A percentile compares a stretch with the other conserved stretches of the same genome.
These are phyloP conservation scores for Suillus brevipes DNA, from an alignment of 768 basidiomycete species.

Conservation along the genomic window DNA sequence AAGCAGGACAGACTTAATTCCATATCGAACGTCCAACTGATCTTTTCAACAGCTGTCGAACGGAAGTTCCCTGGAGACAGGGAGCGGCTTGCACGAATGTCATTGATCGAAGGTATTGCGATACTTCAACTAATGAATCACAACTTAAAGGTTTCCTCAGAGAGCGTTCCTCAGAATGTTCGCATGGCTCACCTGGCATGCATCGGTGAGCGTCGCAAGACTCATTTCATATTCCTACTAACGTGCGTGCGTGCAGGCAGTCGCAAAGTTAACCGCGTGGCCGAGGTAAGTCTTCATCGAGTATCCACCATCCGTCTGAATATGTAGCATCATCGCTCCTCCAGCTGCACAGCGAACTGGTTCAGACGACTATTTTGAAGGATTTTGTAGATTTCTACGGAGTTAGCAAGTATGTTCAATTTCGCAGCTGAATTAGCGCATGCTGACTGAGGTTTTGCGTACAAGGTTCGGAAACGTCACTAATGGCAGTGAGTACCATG, in stretches of 20 bases:
- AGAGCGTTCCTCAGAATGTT: slow-evolving; percentile 83
- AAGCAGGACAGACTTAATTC: slow-evolving; percentile 14
- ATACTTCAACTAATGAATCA: neutral
- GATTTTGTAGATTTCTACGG: slow-evolving; percentile 96
- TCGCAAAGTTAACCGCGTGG: slow-evolving; percentile 92
- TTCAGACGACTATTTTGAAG: slow-evolving; percentile 78
- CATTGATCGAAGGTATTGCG: slow-evolving; percentile 78
- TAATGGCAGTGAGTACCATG: slow-evolving; percentile 74
- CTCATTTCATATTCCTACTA: slow-evolving; percentile 5
- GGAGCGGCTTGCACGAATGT: slow-evolving; percentile 82
- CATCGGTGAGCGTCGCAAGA: slow-evolving; percentile 48
- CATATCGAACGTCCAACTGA: slow-evolving; percentile 1
- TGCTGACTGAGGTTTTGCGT: slow-evolving; percentile 18
- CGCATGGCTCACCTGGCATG: slow-evolving; percentile 92
- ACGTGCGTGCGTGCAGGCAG: slow-evolving; percentile 46
- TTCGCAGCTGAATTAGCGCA: neutral
- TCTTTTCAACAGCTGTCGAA: slow-evolving; percentile 64
- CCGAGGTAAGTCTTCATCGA: slow-evolving; percentile 53
- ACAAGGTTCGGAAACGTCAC: slow-evolving; percentile 83
- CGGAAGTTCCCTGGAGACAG: slow-evolving; percentile 87
- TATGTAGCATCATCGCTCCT: neutral
- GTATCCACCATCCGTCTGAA: neutral
- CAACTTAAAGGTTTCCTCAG: slow-evolving; percentile 35
- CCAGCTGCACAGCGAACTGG: slow-evolving; percentile 85
- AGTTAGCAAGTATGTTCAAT: slow-evolving; percentile 58